phyloP scores from a whole-genome alignment of 179 eudicot species.

The Actinidia polygama region DNA sequence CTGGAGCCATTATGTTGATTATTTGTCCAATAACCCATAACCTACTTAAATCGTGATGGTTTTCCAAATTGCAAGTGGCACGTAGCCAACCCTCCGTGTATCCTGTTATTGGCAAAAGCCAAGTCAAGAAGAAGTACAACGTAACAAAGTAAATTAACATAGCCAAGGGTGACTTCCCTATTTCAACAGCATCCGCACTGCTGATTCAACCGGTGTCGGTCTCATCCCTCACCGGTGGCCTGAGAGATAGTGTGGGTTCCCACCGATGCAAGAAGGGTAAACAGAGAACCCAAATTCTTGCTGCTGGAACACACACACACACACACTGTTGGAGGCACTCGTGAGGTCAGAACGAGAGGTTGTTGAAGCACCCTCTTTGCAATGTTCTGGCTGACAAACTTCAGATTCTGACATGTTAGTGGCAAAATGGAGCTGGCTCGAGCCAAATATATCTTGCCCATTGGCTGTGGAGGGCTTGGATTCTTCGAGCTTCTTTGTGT shows the following conservation, averaged over 20 bases:
- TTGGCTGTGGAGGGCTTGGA: slow-evolving; percentile 22
- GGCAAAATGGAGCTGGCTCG: slow-evolving; percentile 26
- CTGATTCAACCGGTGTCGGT: not conserved
- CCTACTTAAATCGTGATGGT: not conserved
- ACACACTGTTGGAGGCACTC: slow-evolving; percentile 38
- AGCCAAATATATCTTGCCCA: slow-evolving; percentile 28
- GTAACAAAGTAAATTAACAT: slow-evolving; percentile 21
- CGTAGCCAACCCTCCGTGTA: not conserved
- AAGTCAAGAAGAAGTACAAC: not conserved
- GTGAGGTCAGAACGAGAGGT: slow-evolving; percentile 50
- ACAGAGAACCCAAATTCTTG: slow-evolving; percentile 49
- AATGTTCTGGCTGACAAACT: slow-evolving; percentile 27
- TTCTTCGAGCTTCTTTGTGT: slow-evolving; percentile 50
- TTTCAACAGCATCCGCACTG: slow-evolving; percentile 25
- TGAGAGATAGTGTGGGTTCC: slow-evolving; percentile 25
- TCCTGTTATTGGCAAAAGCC: not conserved
- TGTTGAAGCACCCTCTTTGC: slow-evolving; percentile 37
- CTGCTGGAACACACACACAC: slow-evolving; percentile 37
- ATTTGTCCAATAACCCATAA: slow-evolving; percentile 1
- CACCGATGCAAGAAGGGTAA: slow-evolving; percentile 40
- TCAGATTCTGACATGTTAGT: slow-evolving; percentile 29
- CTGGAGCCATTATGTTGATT: not conserved
- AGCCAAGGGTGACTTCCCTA: slow-evolving; percentile 62
- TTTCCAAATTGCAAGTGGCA: not conserved
- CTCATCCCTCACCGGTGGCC: slow-evolving; percentile 26